Evolutionary conservation across 2,329 filamentous ascomycete species (phyloP).

Genomic region (Penicillium polonicum): DNA sequence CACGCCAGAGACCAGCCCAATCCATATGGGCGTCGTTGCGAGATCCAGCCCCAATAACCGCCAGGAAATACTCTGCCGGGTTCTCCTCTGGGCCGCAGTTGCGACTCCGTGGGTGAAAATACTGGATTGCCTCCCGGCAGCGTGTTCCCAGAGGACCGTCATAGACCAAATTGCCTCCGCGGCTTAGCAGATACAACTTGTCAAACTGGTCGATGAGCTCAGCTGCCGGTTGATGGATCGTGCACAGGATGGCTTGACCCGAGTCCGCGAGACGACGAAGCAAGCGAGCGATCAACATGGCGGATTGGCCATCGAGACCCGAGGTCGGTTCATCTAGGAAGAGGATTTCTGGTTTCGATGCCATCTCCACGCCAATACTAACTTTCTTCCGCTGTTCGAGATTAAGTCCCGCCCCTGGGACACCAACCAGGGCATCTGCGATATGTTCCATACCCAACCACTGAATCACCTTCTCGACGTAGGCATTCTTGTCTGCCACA

Average conservation of each 20-base stretch:
- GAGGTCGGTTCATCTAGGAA: background rate
- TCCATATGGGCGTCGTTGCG: background rate
- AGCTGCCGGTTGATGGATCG: background rate
- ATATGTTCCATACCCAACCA: background rate
- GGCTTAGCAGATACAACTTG: background rate
- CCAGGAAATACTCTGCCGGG: background rate
- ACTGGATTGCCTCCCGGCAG: background rate
- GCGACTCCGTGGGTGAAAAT: background rate
- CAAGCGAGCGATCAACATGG: background rate
- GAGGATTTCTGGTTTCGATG: background rate
- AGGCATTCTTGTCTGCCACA: background rate
- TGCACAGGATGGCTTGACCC: background rate
- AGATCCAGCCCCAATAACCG: background rate
- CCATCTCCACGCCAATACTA: background rate
- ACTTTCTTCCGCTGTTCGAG: background rate
- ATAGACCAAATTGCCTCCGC: background rate
- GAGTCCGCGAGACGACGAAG: background rate
- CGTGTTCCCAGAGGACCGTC: background rate
- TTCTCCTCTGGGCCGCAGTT: background rate
- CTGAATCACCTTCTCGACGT: background rate
- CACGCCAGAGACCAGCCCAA: background rate
- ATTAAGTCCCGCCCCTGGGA: background rate
- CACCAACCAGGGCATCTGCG: background rate
- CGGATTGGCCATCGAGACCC: background rate
- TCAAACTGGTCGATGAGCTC: background rate